Conservation (phyloP, 768 basidiomycete genomes). For the Grammothele lineata region DNA sequence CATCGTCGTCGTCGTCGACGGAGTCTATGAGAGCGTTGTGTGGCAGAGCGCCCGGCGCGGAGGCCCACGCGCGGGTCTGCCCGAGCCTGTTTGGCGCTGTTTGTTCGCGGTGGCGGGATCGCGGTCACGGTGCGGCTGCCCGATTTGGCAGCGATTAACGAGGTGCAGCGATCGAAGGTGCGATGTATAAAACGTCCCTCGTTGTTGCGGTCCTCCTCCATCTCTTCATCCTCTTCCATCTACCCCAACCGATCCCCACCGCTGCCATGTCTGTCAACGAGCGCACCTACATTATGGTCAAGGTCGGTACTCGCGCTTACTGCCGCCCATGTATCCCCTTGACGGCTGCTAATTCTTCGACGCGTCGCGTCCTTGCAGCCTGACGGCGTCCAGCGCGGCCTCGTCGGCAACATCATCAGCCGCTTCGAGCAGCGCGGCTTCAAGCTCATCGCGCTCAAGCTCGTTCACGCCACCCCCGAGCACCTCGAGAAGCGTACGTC, state of each 20-base stretch:
- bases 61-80: slow-evolving; percentile 16
- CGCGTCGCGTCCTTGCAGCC: slow-evolving; percentile 48
- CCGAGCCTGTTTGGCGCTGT: slow-evolving; percentile 39
- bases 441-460: slow-evolving; percentile 95
- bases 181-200: slow-evolving; percentile 26
- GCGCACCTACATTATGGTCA: slow-evolving; percentile 99
- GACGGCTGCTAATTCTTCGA: background rate
- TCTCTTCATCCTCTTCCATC: slow-evolving; percentile 28
- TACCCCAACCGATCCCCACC: slow-evolving; percentile 20
- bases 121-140: slow-evolving; percentile 5
- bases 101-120: slow-evolving; percentile 31
- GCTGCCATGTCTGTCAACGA: slow-evolving; percentile 65
- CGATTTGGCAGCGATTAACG: slow-evolving; percentile 21
- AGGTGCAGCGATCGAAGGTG: slow-evolving; percentile 12
- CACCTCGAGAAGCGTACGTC: slow-evolving; percentile 87
- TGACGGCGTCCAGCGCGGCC: slow-evolving; percentile 96
- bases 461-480: slow-evolving; percentile 70
- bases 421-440: slow-evolving; percentile 98
- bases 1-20: no score
- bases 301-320: slow-evolving; percentile 46
- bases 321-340: background rate
- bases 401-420: slow-evolving; percentile 92
- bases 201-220: slow-evolving; percentile 18
- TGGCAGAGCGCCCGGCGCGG: slow-evolving; percentile 5
- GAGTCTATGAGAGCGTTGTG: slow-evolving; percentile 13